Evolutionary conservation across 2,329 filamentous ascomycete genomes (phyloP).

Genomic region (Coleophoma eucalyptorum): DNA sequence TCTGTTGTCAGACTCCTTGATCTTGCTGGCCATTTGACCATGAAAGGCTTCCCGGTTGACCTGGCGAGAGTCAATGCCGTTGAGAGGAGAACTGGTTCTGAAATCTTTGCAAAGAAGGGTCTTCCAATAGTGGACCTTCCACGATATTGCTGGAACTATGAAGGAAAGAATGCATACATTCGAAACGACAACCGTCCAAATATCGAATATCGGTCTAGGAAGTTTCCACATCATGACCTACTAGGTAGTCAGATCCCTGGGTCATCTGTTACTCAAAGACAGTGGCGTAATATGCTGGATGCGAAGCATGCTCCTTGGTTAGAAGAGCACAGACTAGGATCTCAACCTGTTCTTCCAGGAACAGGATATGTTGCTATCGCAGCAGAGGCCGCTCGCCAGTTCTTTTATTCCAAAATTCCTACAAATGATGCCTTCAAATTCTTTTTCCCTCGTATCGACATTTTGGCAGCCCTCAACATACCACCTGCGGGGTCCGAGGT

Average conservation of each 20-base stretch:
- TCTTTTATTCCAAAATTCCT: conserved; percentile 3
- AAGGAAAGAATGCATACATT: conserved; percentile 32
- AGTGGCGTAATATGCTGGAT: conserved; percentile 23
- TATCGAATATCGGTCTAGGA: conserved; percentile 34
- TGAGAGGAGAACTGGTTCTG: neutral
- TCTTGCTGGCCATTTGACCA: conserved; percentile 4
- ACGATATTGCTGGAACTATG: conserved; percentile 45
- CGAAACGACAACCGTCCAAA: conserved; percentile 49
- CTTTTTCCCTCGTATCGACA: neutral
- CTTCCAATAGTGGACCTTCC: conserved; percentile 28
- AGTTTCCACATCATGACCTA: conserved; percentile 30
- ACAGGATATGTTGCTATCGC: conserved; percentile 44
- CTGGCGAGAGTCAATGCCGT: conserved; percentile 3
- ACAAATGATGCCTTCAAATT: neutral
- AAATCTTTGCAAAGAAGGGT: neutral
- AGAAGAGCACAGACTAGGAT: conserved; percentile 39
- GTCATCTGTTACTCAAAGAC: conserved; percentile 3
- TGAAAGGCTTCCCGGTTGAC: conserved; percentile 3
- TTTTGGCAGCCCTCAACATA: neutral
- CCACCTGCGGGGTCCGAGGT: neutral
- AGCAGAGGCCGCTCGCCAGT: conserved; percentile 34
- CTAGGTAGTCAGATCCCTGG: conserved; percentile 28
- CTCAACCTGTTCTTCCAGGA: conserved; percentile 41
- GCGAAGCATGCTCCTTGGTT: conserved; percentile 36
- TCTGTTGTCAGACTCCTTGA: conserved; percentile 2